Evolutionary conservation across 169 alveolate genomes (phyloP), one percentile per base, ranked within the genome.

Genomic region (Eimeria necatrix): DNA sequence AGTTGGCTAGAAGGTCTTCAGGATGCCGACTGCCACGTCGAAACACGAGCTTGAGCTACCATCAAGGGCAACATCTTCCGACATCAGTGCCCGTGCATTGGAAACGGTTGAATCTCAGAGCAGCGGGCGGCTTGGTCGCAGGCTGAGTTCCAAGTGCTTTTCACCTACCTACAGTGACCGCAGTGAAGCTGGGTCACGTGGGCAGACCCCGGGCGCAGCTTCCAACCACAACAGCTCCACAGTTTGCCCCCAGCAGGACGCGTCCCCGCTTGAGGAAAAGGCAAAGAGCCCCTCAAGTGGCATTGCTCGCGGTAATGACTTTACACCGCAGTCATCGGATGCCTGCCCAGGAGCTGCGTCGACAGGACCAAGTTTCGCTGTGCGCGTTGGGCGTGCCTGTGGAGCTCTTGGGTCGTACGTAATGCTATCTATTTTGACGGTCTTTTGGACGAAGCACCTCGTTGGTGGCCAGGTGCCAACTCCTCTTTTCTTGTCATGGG

Each of bases 401-500:
- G 41, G 16, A 46, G 59, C 68, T 6, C 60, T 78, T 12, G n/a
- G 46, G 14, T 8, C 61, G 1, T 78, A 78, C 18, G 26, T 78
- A 8, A 18, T 16, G 26, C 60, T 78, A 0, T 78, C 87, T 46
- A 78, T 78, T 78, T 48, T 78, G 48, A 78, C 87, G 6, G 87
- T 78, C 32, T 78, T 78, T 12, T 78, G 87, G 87, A 78, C 64
- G 46, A 78, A 78, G 26, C 64, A 78, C 20, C 41, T 78, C 10
- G 87, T 78, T 64, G 87, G 68, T 12, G 87, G 87, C 9, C 8
- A 41, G 26, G 60, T 93, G 49, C 81, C 86, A 20, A 32, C 49
- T 24, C 97, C 97, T 32, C 61, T 95, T 18, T 94, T 95, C 64
- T 70, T 95, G 68, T 81, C 96, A 14, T 95, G 97, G 97, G 46